Evolutionary conservation across 2,329 filamentous ascomycete genomes (phyloP).

Genomic region (Paracamarosporium sp.): DNA sequence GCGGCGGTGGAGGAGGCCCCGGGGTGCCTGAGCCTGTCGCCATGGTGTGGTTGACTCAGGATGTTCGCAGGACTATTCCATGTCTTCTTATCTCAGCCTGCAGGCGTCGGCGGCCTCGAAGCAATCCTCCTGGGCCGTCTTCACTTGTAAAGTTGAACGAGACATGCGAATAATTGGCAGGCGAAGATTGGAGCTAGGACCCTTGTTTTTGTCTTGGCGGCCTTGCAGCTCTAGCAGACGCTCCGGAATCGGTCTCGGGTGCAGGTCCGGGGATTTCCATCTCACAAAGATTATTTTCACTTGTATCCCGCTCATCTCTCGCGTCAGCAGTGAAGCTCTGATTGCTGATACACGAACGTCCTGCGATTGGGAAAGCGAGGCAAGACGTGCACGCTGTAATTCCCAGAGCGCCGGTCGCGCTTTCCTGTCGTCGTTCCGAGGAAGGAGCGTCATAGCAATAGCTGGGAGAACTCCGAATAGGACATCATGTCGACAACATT

Average conservation of each 20-base stretch:
- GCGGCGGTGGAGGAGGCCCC: slow-evolving; percentile 39
- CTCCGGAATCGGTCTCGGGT: slow-evolving; percentile 18
- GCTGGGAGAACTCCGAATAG: neutral
- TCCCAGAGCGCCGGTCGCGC: neutral
- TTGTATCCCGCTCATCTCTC: neutral
- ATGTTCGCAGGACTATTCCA: slow-evolving; percentile 4
- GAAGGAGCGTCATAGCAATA: slow-evolving; percentile 3
- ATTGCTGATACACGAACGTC: neutral
- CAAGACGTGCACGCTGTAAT: neutral
- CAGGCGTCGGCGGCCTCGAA: neutral
- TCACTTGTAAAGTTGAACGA: neutral
- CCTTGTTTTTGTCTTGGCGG: slow-evolving; percentile 5
- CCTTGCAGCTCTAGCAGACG: neutral
- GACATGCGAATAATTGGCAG: neutral
- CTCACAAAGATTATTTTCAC: slow-evolving; percentile 16
- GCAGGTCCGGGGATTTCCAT: neutral
- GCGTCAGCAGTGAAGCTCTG: neutral
- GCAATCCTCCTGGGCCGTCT: neutral
- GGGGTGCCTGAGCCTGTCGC: slow-evolving; percentile 42
- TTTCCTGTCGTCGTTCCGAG: slow-evolving; percentile 3
- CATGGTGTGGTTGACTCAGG: slow-evolving; percentile 26
- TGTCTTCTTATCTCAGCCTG: neutral
- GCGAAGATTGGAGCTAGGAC: slow-evolving; percentile 6
- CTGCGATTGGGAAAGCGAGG: neutral
- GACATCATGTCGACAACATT: slow-evolving; percentile 55